A percentile compares a stretch with the other conserved stretches of the same genome.
Conservation (phyloP, 805 yeast genomes). For the Metschnikowia proteae region DNA sequence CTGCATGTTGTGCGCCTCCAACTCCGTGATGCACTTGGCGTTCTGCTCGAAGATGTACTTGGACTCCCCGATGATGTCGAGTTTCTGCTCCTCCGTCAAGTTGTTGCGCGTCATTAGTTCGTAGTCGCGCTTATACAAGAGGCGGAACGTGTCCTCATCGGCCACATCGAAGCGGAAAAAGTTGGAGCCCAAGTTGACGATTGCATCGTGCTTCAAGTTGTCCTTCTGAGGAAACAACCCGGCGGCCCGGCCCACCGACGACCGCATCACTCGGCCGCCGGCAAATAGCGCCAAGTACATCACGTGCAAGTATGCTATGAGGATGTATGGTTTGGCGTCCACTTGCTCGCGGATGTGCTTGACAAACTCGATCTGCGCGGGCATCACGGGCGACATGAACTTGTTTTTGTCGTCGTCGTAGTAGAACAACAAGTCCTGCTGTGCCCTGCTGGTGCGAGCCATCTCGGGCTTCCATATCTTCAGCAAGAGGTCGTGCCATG, state of each 20-base stretch:
- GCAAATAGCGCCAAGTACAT: constrained; percentile 83
- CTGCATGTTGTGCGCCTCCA: constrained; percentile 60
- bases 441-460: constrained; percentile 54
- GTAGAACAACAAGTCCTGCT: constrained; percentile 63
- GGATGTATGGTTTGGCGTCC: constrained; percentile 60
- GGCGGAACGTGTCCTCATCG: constrained; percentile 62
- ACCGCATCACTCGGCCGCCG: constrained; percentile 73
- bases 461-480: constrained; percentile 69
- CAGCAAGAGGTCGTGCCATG: constrained; percentile 44
- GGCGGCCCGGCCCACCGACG: constrained; percentile 59
- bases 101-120: constrained; percentile 70
- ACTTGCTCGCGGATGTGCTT: constrained; percentile 56
- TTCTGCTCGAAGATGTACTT: constrained; percentile 62
- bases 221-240: constrained; percentile 74
- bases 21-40: constrained; percentile 57
- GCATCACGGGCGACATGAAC: constrained; percentile 54
- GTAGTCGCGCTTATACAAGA: constrained; percentile 67
- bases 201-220: constrained; percentile 62
- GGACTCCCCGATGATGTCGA: constrained; percentile 65
- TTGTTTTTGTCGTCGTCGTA: constrained; percentile 54
- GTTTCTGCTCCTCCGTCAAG: constrained; percentile 68
- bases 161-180: constrained; percentile 68
- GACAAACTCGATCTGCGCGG: constrained; percentile 58
- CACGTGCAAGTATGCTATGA: constrained; percentile 80
- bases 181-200: constrained; percentile 54